Conservation (phyloP, 75 land plant species). For the Cunninghamia lanceolata region DNA sequence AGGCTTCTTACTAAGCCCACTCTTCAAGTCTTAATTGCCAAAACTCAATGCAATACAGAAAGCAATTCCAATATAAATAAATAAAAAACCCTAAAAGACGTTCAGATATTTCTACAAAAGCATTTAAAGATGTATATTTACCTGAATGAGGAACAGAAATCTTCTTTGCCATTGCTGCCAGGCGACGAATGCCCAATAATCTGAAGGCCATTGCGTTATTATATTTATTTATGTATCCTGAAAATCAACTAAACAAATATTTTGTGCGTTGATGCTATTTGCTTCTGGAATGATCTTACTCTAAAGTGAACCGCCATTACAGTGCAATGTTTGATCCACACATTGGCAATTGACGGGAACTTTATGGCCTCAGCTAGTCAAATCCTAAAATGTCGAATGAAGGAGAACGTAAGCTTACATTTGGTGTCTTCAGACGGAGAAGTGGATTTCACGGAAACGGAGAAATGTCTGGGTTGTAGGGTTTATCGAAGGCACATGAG, state of each 20-base stretch:
- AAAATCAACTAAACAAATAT: not conserved
- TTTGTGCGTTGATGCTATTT: not conserved
- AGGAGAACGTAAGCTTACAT: not conserved
- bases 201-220: not conserved
- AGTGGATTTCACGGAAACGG: not conserved
- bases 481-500: not conserved
- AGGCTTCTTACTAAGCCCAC: not conserved
- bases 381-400: not conserved
- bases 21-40: too few relatives aligned
- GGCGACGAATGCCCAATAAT: not conserved
- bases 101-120: not conserved
- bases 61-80: not conserved
- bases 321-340: not conserved
- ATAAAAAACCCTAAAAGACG: too few relatives aligned
- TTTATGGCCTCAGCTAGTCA: not conserved
- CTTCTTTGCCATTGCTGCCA: not conserved
- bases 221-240: not conserved
- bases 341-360: not conserved
- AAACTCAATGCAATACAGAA: not conserved
- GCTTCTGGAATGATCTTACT: not conserved
- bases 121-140: not conserved
- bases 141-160: conserved; percentile 1
- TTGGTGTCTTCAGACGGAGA: not conserved
- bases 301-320: not conserved
- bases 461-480: not conserved